These are phyloP conservation scores for Sporothrix pallida DNA, from an alignment of 2,329 filamentous ascomycete species.

Conservation along the genomic window DNA sequence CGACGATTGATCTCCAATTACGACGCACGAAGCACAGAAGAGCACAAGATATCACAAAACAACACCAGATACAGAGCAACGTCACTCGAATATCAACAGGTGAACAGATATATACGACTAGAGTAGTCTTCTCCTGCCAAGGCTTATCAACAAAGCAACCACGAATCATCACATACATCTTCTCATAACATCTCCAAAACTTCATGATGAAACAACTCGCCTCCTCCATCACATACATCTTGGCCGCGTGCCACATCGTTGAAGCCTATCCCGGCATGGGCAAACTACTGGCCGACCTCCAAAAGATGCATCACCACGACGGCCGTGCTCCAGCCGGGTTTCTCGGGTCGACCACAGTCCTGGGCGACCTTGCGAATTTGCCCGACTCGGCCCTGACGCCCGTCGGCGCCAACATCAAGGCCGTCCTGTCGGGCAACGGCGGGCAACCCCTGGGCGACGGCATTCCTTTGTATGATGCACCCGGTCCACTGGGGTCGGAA, in stretches of 20 bases:
- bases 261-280: slow-evolving; percentile 43
- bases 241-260: no score
- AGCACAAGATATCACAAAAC: no score
- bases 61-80: not conserved
- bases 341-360: slow-evolving; percentile 48
- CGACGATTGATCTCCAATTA: not conserved
- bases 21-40: not conserved
- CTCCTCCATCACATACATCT: no score
- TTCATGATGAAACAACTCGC: no score
- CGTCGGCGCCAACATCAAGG: slow-evolving; percentile 48
- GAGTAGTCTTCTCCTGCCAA: not conserved
- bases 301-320: slow-evolving; percentile 28
- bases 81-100: not conserved
- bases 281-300: slow-evolving; percentile 35
- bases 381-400: slow-evolving; percentile 43
- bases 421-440: slow-evolving; percentile 44
- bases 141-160: not conserved
- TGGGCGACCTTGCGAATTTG: slow-evolving; percentile 50
- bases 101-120: not conserved
- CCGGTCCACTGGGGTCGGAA: slow-evolving; percentile 40
- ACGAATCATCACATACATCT: no score
- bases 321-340: slow-evolving; percentile 41
- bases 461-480: slow-evolving; percentile 37
- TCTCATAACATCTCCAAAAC: no score
- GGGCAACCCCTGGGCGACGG: slow-evolving; percentile 37